Evolutionary conservation across 805 yeast genomes (phyloP).

Genomic region (Ogataea naganishii): DNA sequence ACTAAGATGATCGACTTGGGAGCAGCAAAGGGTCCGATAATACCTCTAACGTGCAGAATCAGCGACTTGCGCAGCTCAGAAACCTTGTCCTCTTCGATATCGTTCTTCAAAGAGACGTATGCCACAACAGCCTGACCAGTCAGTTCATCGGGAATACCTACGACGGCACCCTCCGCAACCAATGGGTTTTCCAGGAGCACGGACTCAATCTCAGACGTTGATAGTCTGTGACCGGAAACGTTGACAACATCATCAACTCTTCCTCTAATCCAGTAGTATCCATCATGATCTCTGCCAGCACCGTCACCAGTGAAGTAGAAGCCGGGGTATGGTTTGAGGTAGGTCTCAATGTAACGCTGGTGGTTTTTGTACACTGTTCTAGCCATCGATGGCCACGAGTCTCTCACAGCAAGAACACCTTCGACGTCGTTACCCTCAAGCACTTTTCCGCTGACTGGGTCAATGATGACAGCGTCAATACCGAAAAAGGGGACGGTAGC

Average conservation of each 20-base stretch:
- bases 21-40: constrained; percentile 92
- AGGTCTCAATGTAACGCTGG: constrained; percentile 80
- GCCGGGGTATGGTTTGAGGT: constrained; percentile 87
- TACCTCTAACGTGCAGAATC: constrained; percentile 81
- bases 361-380: constrained; percentile 91
- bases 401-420: constrained; percentile 87
- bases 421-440: constrained; percentile 83
- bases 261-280: constrained; percentile 96
- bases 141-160: constrained; percentile 88
- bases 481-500: constrained; percentile 97
- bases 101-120: constrained; percentile 74
- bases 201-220: constrained; percentile 98
- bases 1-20: constrained; percentile 80
- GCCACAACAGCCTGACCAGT: constrained; percentile 98
- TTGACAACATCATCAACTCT: constrained; percentile 98
- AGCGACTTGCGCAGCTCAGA: constrained; percentile 62
- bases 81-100: constrained; percentile 27
- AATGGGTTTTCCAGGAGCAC: constrained; percentile 70
- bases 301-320: constrained; percentile 97
- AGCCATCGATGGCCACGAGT: constrained; percentile 98
- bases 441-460: constrained; percentile 86
- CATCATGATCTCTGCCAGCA: constrained; percentile 95
- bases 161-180: constrained; percentile 95
- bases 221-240: constrained; percentile 93
- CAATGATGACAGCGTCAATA: constrained; percentile 81